These are phyloP conservation scores for Phytophthora citrophthora DNA, from an alignment of 352 stramenopile genomes.

Conservation along the genomic window DNA sequence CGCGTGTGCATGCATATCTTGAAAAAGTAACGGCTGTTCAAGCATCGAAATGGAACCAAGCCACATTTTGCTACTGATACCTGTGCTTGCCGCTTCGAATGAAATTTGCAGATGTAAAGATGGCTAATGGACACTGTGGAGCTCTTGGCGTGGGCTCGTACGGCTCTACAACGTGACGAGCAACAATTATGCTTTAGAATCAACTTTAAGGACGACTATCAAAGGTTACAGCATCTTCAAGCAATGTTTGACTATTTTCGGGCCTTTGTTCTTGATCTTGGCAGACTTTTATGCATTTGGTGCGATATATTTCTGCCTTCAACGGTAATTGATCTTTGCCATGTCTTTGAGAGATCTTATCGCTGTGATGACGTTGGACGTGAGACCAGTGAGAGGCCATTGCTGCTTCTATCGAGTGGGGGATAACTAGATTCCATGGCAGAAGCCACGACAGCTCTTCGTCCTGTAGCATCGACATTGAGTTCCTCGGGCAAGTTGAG, in stretches of 20 bases:
- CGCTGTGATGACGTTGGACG: slow-evolving; percentile 15
- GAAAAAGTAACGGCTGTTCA: slow-evolving; percentile 15
- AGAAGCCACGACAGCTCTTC: slow-evolving; percentile 1
- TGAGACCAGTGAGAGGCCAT: not conserved
- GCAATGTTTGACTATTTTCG: slow-evolving; percentile 2
- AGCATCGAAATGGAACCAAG: slow-evolving; percentile 9
- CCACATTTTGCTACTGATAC: not conserved
- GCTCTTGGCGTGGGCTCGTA: not conserved
- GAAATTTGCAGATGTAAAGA: slow-evolving; percentile 21
- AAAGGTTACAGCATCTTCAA: not conserved
- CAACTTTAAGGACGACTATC: slow-evolving; percentile 25
- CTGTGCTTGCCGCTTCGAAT: slow-evolving; percentile 14
- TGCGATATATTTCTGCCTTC: not conserved
- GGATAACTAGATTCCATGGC: not conserved
- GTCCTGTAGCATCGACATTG: not conserved
- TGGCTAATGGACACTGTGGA: not conserved
- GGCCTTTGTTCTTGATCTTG: slow-evolving; percentile 6
- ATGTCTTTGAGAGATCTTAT: slow-evolving; percentile 20
- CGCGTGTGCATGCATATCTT: not conserved
- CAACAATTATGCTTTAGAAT: not conserved
- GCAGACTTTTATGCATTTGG: not conserved
- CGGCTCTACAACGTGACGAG: slow-evolving; percentile 22
- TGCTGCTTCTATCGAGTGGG: slow-evolving; percentile 9
- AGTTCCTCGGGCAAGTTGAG: slow-evolving; percentile 6
- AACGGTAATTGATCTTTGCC: slow-evolving; percentile 16